Conservation (phyloP, 208 protist species). For the Trypanosoma boissoni region DNA sequence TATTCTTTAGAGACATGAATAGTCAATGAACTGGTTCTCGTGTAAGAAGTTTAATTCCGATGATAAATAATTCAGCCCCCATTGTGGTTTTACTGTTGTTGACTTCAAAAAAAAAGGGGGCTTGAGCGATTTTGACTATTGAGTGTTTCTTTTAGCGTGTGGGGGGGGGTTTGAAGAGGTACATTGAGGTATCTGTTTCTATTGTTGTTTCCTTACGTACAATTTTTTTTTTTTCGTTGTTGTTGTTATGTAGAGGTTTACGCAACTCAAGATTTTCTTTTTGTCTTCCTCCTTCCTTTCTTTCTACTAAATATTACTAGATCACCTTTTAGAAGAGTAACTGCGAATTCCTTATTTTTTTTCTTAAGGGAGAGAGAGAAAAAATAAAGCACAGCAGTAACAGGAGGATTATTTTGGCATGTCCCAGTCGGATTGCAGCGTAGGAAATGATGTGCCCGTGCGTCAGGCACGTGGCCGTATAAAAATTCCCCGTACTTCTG, state of each 20-base stretch:
- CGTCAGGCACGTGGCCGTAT: neutral
- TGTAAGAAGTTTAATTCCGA: too few species aligned
- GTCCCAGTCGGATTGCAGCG: neutral
- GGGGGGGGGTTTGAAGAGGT: neutral
- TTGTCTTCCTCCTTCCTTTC: constrained; percentile 15
- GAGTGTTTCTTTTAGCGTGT: too few species aligned
- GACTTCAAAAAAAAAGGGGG: too few species aligned
- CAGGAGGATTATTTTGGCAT: neutral
- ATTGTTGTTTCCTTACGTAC: neutral
- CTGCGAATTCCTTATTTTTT: neutral
- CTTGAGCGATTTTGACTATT: too few species aligned
- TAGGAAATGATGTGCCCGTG: neutral
- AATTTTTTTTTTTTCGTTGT: constrained; percentile 17
- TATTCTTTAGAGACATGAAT: too few species aligned
- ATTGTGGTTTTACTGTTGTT: too few species aligned
- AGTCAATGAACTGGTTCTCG: too few species aligned
- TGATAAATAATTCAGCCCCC: too few species aligned
- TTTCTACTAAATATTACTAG: neutral
- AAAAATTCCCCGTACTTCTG: constrained; percentile 9
- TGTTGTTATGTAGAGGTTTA: too few species aligned
- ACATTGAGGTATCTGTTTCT: neutral
- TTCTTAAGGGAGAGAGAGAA: too few species aligned
- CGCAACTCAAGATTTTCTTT: too few species aligned
- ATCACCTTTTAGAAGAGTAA: neutral
- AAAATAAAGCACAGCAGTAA: neutral